These are phyloP conservation scores for Amphichorda felina DNA, from an alignment of 2,329 filamentous ascomycete species.

Conservation along the genomic window DNA sequence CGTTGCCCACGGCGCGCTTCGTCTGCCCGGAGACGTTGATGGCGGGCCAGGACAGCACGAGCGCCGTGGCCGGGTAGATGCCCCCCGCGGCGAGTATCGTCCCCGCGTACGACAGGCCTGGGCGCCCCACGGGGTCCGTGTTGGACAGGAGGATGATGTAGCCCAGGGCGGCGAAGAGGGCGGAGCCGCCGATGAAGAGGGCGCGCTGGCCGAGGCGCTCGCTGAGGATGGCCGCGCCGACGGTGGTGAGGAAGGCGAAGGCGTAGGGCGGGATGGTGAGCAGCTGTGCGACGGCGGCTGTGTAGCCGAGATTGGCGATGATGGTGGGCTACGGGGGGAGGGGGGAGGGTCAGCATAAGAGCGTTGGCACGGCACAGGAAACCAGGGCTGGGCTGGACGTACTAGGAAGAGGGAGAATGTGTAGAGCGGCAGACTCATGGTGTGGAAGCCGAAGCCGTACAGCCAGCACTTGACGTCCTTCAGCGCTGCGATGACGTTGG, in stretches of 20 bases:
- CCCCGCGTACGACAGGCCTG: conserved; percentile 47
- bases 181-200: conserved; percentile 49
- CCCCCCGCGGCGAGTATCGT: conserved; percentile 54
- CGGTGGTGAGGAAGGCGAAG: conserved; percentile 46
- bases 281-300: conserved; percentile 33
- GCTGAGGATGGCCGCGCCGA: conserved; percentile 45
- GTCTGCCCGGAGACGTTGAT: conserved; percentile 63
- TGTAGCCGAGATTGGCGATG: conserved; percentile 33
- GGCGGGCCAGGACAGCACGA: conserved; percentile 57
- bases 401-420: conserved; percentile 36
- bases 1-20: conserved; percentile 56
- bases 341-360: too few relatives aligned
- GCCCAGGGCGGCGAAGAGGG: conserved; percentile 45
- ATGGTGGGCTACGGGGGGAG: conserved; percentile 14
- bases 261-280: conserved; percentile 54
- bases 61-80: conserved; percentile 53
- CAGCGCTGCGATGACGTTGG: conserved; percentile 48
- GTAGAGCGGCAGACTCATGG: conserved; percentile 53
- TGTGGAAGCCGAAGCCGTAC: conserved; percentile 61
- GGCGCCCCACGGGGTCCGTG: conserved; percentile 27
- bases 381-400: too few relatives aligned
- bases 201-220: conserved; percentile 46
- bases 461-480: conserved; percentile 62
- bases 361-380: too few relatives aligned
- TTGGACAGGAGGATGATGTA: conserved; percentile 49